Conservation (phyloP, 2,329 filamentous ascomycete species). For the Diaporthe australafricana region DNA sequence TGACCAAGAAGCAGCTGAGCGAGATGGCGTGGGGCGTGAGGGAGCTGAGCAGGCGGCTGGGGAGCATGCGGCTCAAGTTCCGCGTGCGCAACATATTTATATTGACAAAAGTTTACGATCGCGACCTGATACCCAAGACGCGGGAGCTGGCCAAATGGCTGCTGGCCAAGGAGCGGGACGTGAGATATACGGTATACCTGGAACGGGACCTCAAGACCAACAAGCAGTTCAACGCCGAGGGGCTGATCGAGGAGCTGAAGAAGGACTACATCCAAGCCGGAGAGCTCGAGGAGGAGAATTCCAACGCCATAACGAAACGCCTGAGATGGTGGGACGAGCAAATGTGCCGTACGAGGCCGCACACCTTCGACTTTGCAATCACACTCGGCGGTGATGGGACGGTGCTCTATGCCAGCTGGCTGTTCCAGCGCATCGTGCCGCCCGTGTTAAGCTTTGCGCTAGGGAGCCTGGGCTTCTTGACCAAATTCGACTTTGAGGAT, state of each 20-base stretch:
- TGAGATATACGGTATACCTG: constrained; percentile 83
- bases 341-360: constrained; percentile 81
- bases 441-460: constrained; percentile 92
- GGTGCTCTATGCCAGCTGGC: constrained; percentile 94
- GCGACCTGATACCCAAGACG: constrained; percentile 80
- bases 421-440: constrained; percentile 95
- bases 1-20: constrained; percentile 93
- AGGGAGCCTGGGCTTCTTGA: constrained; percentile 93
- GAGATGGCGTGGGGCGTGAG: constrained; percentile 98
- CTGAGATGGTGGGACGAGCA: constrained; percentile 86
- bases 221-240: constrained; percentile 78
- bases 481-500: constrained; percentile 91
- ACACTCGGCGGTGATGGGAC: constrained; percentile 97
- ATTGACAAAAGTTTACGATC: constrained; percentile 91
- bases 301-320: constrained; percentile 57
- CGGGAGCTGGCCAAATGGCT: constrained; percentile 85
- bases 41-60: constrained; percentile 87
- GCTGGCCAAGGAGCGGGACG: constrained; percentile 74
- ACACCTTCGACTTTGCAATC: constrained; percentile 93
- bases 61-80: constrained; percentile 84
- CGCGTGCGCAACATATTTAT: constrained; percentile 87
- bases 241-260: constrained; percentile 72
- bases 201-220: constrained; percentile 80
- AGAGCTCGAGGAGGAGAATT: constrained; percentile 49
- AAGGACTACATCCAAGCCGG: constrained; percentile 50